Evolutionary conservation across 2,329 filamentous ascomycete genomes (phyloP).

Genomic region (Talaromyces sp.): DNA sequence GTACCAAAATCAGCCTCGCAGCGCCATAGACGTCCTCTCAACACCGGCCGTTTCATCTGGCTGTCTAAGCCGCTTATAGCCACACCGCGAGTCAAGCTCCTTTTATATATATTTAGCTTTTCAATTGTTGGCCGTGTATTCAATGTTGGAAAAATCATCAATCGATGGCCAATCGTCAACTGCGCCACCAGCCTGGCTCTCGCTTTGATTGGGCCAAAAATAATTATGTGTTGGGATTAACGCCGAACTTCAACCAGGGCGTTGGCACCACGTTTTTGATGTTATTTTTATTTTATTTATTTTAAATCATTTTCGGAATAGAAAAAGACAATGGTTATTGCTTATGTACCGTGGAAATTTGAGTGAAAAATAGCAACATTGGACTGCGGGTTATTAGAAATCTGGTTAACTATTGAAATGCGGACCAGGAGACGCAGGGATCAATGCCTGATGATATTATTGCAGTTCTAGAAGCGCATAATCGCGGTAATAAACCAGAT

Average conservation of each 20-base stretch:
- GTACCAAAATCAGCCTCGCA: not conserved
- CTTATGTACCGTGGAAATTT: no score
- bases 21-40: not conserved
- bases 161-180: not conserved
- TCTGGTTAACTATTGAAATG: no score
- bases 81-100: not conserved
- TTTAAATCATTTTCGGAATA: not conserved
- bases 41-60: not conserved
- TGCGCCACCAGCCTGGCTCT: not conserved
- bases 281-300: not conserved
- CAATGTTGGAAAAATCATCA: no score
- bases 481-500: not conserved
- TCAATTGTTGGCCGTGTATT: not conserved
- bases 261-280: not conserved
- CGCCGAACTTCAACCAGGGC: not conserved
- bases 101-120: not conserved
- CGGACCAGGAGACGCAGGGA: not conserved
- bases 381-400: no score
- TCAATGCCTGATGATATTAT: not conserved
- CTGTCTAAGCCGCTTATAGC: not conserved
- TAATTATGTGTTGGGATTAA: not conserved
- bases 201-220: not conserved
- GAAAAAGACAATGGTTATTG: no score
- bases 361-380: no score
- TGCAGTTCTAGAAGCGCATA: not conserved